phyloP scores from a whole-genome alignment of 73 alveolate species.

The Symbiodinium pilosum region DNA sequence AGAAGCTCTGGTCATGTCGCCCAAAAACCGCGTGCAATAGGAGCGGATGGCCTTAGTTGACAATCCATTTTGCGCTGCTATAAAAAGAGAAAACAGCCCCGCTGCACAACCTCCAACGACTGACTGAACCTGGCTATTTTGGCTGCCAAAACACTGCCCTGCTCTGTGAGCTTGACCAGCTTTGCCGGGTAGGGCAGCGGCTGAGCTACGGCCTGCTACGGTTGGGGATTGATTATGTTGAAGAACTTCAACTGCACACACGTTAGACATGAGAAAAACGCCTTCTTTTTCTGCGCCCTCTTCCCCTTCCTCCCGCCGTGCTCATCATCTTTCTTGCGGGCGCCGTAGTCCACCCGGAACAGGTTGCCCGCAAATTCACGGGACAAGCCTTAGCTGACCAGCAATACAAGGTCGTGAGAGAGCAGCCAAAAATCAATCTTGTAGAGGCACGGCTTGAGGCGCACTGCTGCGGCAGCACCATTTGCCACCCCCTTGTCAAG shows the following conservation, averaged over 20 bases:
- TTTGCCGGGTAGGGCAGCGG: background rate
- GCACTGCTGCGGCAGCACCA: background rate
- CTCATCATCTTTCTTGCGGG: background rate
- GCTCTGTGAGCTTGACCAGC: background rate
- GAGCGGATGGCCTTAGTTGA: background rate
- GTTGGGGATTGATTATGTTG: background rate
- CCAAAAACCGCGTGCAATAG: background rate
- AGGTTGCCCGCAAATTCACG: background rate
- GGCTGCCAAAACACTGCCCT: background rate
- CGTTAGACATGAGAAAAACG: background rate
- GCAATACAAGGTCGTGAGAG: background rate
- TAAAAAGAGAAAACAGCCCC: background rate
- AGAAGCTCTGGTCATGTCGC: background rate
- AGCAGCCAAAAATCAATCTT: background rate
- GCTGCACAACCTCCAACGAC: background rate
- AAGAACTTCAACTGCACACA: background rate
- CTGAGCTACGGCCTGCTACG: background rate
- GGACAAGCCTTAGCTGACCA: background rate
- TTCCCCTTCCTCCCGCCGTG: background rate
- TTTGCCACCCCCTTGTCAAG: background rate
- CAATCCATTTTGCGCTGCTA: too few relatives aligned
- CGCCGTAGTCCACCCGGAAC: background rate
- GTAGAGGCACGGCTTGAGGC: background rate
- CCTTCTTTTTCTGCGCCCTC: background rate
- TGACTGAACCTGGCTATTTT: background rate